Base-by-base conservation (phyloP, 805 yeast genomes). In the Cyberlindnera meyerae region DNA sequence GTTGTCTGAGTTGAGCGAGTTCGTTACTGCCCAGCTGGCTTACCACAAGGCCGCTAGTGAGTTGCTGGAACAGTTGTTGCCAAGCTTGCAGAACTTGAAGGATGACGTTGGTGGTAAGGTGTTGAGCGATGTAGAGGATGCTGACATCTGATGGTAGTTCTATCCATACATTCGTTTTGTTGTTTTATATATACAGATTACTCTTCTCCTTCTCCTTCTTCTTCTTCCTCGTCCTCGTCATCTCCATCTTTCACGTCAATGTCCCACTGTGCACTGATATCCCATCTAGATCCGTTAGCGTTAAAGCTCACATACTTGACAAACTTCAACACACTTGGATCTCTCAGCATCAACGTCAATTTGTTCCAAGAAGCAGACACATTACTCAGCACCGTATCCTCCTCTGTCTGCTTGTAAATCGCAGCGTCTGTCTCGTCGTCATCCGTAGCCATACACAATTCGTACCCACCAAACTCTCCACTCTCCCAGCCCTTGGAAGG, bases 401-500 rank as follows among this genome's bases (percentile, higher is more conserved):
- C 79, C 0, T 79, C 75, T 18, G 71, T 73, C 14, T 60, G 58
- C 15, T 62, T 61, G 26, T 70, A 70, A 61, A 88, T 88, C 22
- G 88, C 80, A 9, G 22, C 22, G 9, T 20, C 22, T 0, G 96
- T 95, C 8, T 96, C 96, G 54, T 88, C 96, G n/a, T 64, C 76
- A 16, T 63, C 71, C 17, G 62, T 68, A 30, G 74, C 75, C 95
- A 93, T 85, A 53, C 90, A 81, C 36, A 94, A 65, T 54, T 93
- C 97, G 61, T 94, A 93, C 2, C 97, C 99, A 25, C 99, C 99
- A 33, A 70, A 63, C 51, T 86, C 95, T n/a, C 95, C 95, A 24
- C 75, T 67, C 33, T 77, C 85, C 96, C 97, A 90, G 27, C 85
- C 85, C 40, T 65, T 62, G 2, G 82, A 71, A 1, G 96, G 96